Conservation (phyloP, 2,329 filamentous ascomycete species). For the Ceratocystis papillata region DNA sequence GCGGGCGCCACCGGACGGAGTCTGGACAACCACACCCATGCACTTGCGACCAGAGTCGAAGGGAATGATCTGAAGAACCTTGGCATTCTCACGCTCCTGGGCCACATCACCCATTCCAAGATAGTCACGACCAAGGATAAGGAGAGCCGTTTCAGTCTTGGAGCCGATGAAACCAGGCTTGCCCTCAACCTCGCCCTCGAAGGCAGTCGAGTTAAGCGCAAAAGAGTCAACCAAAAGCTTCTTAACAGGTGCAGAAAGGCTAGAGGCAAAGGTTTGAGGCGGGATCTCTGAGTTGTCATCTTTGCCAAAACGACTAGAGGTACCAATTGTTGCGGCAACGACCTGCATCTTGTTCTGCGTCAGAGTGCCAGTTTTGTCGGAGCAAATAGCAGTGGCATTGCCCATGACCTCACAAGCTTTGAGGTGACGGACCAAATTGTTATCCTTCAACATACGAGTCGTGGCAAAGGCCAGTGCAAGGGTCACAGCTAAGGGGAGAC, state of each 20-base stretch:
- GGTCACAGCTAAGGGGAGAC: constrained; percentile 66
- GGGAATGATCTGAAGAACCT: constrained; percentile 56
- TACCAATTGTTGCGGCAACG: constrained; percentile 50
- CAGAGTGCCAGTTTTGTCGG: constrained; percentile 56
- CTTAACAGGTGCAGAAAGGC: constrained; percentile 39
- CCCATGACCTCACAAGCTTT: constrained; percentile 75
- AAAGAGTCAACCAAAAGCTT: constrained; percentile 50
- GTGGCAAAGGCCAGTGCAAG: constrained; percentile 67
- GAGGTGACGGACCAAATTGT: constrained; percentile 64
- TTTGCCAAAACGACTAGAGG: constrained; percentile 44
- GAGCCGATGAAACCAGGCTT: constrained; percentile 59
- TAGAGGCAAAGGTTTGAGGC: constrained; percentile 38
- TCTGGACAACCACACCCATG: constrained; percentile 50
- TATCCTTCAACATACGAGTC: constrained; percentile 65
- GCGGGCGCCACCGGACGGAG: constrained; percentile 42
- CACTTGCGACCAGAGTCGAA: constrained; percentile 69
- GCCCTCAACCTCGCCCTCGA: constrained; percentile 62
- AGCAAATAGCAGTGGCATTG: constrained; percentile 61
- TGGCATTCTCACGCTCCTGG: constrained; percentile 51
- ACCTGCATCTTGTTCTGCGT: constrained; percentile 61
- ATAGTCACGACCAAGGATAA: constrained; percentile 57
- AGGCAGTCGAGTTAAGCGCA: constrained; percentile 60
- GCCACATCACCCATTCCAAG: constrained; percentile 56
- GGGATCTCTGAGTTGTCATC: constrained; percentile 33
- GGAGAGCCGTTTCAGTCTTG: constrained; percentile 65